phyloP scores from a whole-genome alignment of 306 rosid genomes.

The Dicorynia guianensis region DNA sequence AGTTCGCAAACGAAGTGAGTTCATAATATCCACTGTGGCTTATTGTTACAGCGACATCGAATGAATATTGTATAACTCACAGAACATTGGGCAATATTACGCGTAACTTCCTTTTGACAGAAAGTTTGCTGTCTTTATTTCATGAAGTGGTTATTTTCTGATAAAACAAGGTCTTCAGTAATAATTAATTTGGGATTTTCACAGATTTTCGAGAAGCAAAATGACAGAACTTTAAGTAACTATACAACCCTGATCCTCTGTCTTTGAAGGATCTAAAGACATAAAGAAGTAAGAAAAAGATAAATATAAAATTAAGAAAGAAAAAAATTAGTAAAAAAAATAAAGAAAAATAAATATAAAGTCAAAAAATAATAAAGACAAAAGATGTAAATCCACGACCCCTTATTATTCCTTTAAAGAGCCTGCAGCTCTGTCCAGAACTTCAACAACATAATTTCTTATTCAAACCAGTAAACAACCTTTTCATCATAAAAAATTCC shows the following conservation, averaged over 20 bases:
- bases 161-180: neutral
- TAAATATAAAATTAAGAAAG: too few relatives aligned
- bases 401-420: too few relatives aligned
- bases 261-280: too few relatives aligned
- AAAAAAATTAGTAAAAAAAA: too few relatives aligned
- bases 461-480: neutral
- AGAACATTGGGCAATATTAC: neutral
- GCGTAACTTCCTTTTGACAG: neutral
- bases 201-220: too few relatives aligned
- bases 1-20: neutral
- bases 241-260: too few relatives aligned
- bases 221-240: too few relatives aligned
- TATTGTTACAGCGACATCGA: neutral
- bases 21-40: neutral
- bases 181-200: neutral
- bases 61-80: neutral
- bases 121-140: neutral
- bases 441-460: neutral
- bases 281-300: too few relatives aligned
- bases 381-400: too few relatives aligned
- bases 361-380: too few relatives aligned
- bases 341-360: too few relatives aligned
- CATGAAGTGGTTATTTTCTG: too few relatives aligned
- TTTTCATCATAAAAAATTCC: neutral
- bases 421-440: conserved; percentile 14